phyloP scores from a whole-genome alignment of 768 basidiomycete species.

The Mycena galericulata region DNA sequence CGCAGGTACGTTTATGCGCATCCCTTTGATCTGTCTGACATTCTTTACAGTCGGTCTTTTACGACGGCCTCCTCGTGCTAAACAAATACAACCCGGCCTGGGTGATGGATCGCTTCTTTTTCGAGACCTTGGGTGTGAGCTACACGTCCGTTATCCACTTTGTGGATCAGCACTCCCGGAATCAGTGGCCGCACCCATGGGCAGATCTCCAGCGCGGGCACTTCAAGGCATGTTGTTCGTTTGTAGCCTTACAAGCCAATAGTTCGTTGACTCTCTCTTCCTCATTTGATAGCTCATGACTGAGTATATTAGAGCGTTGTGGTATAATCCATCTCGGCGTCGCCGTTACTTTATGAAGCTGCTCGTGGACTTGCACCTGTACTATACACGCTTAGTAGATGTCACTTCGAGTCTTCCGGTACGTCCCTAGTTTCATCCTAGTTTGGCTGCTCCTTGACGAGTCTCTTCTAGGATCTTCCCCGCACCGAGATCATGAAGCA shows the following conservation, averaged over 20 bases:
- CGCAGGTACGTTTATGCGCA: slow-evolving; percentile 59
- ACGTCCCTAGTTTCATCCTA: background rate
- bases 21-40: slow-evolving; percentile 14
- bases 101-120: slow-evolving; percentile 73
- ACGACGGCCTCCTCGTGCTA: slow-evolving; percentile 66
- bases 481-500: slow-evolving; percentile 51
- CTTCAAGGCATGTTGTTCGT: slow-evolving; percentile 51
- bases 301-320: slow-evolving; percentile 69
- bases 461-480: slow-evolving; percentile 43
- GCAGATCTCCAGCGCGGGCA: slow-evolving; percentile 54
- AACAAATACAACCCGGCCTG: slow-evolving; percentile 63
- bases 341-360: slow-evolving; percentile 74
- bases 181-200: slow-evolving; percentile 51
- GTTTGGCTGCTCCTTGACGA: background rate
- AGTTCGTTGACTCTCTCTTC: slow-evolving; percentile 18
- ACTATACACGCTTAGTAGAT: slow-evolving; percentile 62
- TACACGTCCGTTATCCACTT: slow-evolving; percentile 60
- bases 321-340: slow-evolving; percentile 77
- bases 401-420: slow-evolving; percentile 36
- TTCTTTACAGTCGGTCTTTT: slow-evolving; percentile 63
- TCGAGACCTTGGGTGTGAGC: slow-evolving; percentile 68
- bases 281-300: slow-evolving; percentile 62
- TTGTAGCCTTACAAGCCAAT: slow-evolving; percentile 10
- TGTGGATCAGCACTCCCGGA: slow-evolving; percentile 53
- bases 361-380: slow-evolving; percentile 72